Evolutionary conservation across 768 basidiomycete species (phyloP), one percentile per base, ranked within the genome.

Genomic region (Xerocomus brunneocitrinus): DNA sequence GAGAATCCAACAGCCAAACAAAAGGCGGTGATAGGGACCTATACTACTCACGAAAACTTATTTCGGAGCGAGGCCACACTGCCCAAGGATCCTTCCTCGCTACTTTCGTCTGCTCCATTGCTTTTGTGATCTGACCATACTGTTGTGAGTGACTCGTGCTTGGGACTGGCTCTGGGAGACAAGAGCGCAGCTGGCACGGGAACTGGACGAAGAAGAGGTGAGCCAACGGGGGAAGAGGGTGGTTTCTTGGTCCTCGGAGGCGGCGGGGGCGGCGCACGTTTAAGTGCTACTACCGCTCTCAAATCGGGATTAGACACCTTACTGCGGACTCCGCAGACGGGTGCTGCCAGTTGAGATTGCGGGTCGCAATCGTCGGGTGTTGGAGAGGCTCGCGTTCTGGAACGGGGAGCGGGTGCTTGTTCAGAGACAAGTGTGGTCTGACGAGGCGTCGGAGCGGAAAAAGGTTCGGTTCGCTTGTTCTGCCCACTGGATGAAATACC

Each of bases 201-300:
- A 5, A 79, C 75, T 0, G 83, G 81, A 14, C 79, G 75, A 50
- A 81, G 62, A n/a, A 79, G 69, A 19, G 82, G 81, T 1, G 82
- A 78, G 25, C 69, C 69, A 16, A 66, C 58, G 16, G 78, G 74
- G 2, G 75, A 75, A 3, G 74, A 73, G n/a, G 59, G 31, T 8
- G 58, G 40, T 42, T 63, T 70, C 70, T 77, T 64, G 52, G 58
- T 38, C 54, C 67, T 53, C 65, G 67, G 44, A 3, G 76, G 66
- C n/a, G 81, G 78, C 2, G 81, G 80, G 1, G 85, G 85, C 0
- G 84, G 84, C 3, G 78, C 75, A 47, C 82, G 76, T 56, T 76
- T 79, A 4, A 68, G 64, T 13, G 68, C 62, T 9, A 58, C 62
- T 9, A 58, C 47, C 6, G 59, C 47, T 52, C 77, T 79, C 42